Percentiles rank a stretch among this genome's conserved stretches.
These are phyloP conservation scores for Lactarius tabidus DNA, from an alignment of 768 basidiomycete genomes.

Conservation along the genomic window DNA sequence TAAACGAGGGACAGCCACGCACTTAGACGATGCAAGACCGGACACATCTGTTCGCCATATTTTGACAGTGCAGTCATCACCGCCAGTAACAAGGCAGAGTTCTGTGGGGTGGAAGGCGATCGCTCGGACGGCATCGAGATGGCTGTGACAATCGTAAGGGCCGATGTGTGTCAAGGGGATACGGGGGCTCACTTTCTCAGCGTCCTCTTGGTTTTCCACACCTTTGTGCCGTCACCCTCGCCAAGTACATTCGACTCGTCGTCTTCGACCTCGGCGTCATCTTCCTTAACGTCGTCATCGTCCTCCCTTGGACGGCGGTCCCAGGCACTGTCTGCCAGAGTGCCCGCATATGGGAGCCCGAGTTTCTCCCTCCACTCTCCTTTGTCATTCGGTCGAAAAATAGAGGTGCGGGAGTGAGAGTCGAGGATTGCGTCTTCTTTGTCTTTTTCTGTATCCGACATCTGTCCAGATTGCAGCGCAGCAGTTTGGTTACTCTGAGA, in stretches of 20 bases:
- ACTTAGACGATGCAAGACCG: slow-evolving; percentile 72
- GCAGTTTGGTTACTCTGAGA: slow-evolving; percentile 31
- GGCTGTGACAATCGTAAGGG: slow-evolving; percentile 44
- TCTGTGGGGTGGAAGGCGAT: slow-evolving; percentile 87
- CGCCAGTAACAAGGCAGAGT: slow-evolving; percentile 83
- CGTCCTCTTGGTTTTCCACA: slow-evolving; percentile 84
- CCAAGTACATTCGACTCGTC: slow-evolving; percentile 55
- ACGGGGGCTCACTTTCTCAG: slow-evolving; percentile 71
- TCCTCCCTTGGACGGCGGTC: slow-evolving; percentile 54
- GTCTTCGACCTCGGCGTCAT: slow-evolving; percentile 65
- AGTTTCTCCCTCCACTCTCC: slow-evolving; percentile 85
- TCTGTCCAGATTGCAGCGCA: slow-evolving; percentile 33
- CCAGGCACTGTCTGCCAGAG: slow-evolving; percentile 45
- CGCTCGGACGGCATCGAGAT: slow-evolving; percentile 89
- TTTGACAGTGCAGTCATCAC: slow-evolving; percentile 94
- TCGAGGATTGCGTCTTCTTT: slow-evolving; percentile 44
- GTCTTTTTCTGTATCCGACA: slow-evolving; percentile 37
- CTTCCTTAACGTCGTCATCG: slow-evolving; percentile 63
- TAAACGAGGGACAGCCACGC: slow-evolving; percentile 36
- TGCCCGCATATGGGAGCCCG: slow-evolving; percentile 56
- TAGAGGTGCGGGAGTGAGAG: slow-evolving; percentile 58
- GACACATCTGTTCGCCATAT: slow-evolving; percentile 88
- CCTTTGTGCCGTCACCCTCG: slow-evolving; percentile 64
- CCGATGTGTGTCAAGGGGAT: slow-evolving; percentile 1
- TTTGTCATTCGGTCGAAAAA: slow-evolving; percentile 83